These are phyloP conservation scores for Paramecium primaurelia DNA, from an alignment of 73 alveolate species.

Conservation along the genomic window DNA sequence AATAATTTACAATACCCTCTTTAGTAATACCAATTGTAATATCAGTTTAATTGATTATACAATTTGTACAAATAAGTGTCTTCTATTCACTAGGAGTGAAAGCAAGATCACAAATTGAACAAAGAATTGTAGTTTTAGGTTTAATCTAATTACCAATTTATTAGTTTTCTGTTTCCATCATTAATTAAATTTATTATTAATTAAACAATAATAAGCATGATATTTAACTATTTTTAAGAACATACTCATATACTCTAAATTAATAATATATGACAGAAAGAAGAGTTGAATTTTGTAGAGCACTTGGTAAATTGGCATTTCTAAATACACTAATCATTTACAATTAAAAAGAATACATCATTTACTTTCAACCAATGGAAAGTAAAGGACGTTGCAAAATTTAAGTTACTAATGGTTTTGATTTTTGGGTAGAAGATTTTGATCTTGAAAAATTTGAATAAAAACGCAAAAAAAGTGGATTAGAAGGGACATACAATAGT, in stretches of 20 bases:
- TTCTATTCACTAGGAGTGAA: conserved; percentile 50
- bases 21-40: conserved; percentile 57
- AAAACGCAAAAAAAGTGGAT: conserved; percentile 23
- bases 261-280: neutral
- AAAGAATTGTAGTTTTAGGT: conserved; percentile 24
- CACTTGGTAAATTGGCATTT: neutral
- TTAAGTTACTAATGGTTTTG: conserved; percentile 31
- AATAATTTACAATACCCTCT: conserved; percentile 57
- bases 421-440: conserved; percentile 42
- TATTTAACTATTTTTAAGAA: neutral
- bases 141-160: neutral
- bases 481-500: neutral
- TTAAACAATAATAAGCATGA: neutral
- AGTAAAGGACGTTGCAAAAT: neutral
- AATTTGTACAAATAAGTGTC: conserved; percentile 49
- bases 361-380: neutral
- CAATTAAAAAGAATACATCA: conserved; percentile 8
- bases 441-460: conserved; percentile 22
- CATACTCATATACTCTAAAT: neutral
- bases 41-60: conserved; percentile 43
- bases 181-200: neutral
- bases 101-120: conserved; percentile 58
- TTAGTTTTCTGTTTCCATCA: conserved; percentile 45
- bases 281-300: conserved; percentile 34
- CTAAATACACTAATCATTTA: neutral